Evolutionary conservation across 306 rosid species (phyloP), one percentile per base, ranked within the genome.

Genomic region (Castanea sativa): DNA sequence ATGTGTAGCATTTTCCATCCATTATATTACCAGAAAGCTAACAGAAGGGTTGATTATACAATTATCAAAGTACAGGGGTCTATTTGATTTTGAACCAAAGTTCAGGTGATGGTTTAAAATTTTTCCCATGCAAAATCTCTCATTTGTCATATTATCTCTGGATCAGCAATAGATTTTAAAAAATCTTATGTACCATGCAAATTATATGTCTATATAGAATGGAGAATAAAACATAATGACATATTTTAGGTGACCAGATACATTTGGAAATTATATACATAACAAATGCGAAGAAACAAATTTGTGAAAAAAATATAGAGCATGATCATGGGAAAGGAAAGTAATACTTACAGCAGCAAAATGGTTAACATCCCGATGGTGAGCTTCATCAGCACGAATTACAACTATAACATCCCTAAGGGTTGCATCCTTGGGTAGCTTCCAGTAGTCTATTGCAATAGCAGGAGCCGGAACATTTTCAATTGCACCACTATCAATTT

Each of bases 301-400:
- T 5, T 25, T 38, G 0, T 23, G 33, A 65, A 55, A 43, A 32
- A 23, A 41, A 32, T 1, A 45, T 23, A 75, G 60, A 57, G 51
- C 7, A 71, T 55, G 35, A 71, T 63, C 12, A 56, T 1, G 74
- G 71, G 15, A 71, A 69, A 49, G 33, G 49, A 18, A 73, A 83
- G 20, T 11, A 61, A 64, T 5, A 87, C 92, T 89, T 6, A 92
- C 94, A 18, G 92, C 89, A 84, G 97, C 94, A 80, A 90, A 90
- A 87, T 92, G 97, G 76, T 92, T 92, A 52, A 92, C 91, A 82
- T 92, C 93, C 1, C 94, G 85, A 71, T 89, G 94, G 74, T 90
- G 97, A 88, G 90, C 91, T 78, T 90, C 97, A 83, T 92, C 97
- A 29, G 97, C 94, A n/a, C 97, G 97, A 73, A 92, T 88, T 3